Percentiles rank a stretch among this genome's conserved stretches.
phyloP scores from a whole-genome alignment of 768 basidiomycete genomes.

The Hypholoma sublateritium region DNA sequence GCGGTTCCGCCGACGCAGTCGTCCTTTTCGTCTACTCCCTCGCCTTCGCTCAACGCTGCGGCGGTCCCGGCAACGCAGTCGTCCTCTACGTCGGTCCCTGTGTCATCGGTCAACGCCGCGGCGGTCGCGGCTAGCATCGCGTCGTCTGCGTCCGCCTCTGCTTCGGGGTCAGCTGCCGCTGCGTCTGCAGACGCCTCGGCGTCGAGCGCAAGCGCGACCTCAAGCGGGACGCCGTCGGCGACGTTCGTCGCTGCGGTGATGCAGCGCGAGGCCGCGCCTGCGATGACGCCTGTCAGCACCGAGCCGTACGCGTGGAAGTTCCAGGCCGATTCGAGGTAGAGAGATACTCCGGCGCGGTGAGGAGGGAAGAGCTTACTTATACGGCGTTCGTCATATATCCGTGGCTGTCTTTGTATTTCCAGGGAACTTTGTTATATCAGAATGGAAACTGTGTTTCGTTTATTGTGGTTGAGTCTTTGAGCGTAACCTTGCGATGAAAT shows the following conservation, averaged over 20 bases:
- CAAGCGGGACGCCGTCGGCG: conserved; percentile 5
- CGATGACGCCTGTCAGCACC: conserved; percentile 28
- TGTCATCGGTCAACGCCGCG: conserved; percentile 19
- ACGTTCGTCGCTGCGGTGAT: conserved; percentile 16
- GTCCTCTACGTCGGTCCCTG: background rate
- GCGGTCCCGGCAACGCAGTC: conserved; percentile 24
- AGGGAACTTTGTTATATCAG: background rate
- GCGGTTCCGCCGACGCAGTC: no score
- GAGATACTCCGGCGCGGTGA: no score
- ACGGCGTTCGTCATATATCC: conserved; percentile 7
- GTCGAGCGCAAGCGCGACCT: background rate
- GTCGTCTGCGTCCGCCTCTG: conserved; percentile 23
- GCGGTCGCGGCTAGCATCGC: conserved; percentile 34
- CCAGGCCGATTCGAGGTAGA: background rate
- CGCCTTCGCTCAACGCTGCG: conserved; percentile 19
- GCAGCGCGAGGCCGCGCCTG: conserved; percentile 13
- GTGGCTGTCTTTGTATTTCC: background rate
- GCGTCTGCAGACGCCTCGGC: background rate
- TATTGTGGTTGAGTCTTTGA: background rate
- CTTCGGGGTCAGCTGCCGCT: conserved; percentile 9
- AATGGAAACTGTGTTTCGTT: background rate
- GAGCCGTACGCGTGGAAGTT: conserved; percentile 41
- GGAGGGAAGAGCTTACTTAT: background rate
- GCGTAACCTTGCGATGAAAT: no score
- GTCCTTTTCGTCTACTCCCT: conserved; percentile 2